phyloP scores from a whole-genome alignment of 2,329 filamentous ascomycete species.

The Ophiostoma himal-ulmi region DNA sequence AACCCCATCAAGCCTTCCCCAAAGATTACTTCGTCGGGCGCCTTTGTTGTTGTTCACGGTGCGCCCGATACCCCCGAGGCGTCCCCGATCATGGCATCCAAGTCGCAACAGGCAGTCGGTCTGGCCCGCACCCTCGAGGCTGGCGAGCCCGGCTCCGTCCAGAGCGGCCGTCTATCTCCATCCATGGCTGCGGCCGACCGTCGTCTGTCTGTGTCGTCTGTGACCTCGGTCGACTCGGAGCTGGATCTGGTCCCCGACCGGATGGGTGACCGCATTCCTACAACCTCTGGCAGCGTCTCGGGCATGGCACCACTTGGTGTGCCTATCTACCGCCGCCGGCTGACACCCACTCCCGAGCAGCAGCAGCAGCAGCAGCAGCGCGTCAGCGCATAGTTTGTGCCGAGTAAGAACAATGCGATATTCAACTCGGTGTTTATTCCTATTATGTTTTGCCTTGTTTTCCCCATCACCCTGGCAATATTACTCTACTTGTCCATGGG shows the following conservation, averaged over 20 bases:
- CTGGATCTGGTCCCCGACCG: constrained; percentile 56
- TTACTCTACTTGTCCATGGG: no score
- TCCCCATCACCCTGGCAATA: no score
- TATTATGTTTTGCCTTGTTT: background rate
- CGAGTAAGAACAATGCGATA: constrained; percentile 23
- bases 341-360: constrained; percentile 45
- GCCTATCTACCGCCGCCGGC: constrained; percentile 31
- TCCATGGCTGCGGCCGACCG: background rate
- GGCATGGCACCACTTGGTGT: constrained; percentile 29
- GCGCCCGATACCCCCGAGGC: constrained; percentile 33
- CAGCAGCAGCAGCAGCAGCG: constrained; percentile 30
- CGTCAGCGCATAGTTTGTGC: background rate
- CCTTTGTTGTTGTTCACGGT: constrained; percentile 34
- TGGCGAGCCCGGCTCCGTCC: constrained; percentile 9
- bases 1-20: constrained; percentile 20
- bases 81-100: constrained; percentile 47
- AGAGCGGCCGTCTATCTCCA: constrained; percentile 10
- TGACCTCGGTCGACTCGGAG: constrained; percentile 34
- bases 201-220: constrained; percentile 2
- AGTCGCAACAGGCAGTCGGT: background rate
- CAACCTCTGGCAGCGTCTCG: constrained; percentile 28
- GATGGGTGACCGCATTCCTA: constrained; percentile 53
- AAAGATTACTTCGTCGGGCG: background rate
- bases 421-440: background rate
- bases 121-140: background rate